Conservation (phyloP, 176 grass and related monocot species). For the Zoysia japonica region DNA sequence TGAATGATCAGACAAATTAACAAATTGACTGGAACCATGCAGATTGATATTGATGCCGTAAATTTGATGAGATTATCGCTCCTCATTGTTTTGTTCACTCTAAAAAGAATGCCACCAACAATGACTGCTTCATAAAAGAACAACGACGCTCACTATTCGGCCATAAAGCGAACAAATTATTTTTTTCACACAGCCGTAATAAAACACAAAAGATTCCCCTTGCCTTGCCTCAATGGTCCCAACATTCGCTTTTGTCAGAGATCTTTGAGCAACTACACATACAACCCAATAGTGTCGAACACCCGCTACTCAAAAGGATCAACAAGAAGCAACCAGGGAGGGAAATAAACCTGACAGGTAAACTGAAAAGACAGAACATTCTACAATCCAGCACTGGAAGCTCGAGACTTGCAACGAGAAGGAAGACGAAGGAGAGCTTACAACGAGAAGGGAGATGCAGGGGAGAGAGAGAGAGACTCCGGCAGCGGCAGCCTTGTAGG, state of each 20-base stretch:
- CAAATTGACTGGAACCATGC: no score
- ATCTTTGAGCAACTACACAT: conserved; percentile 9
- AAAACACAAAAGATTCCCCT: not conserved
- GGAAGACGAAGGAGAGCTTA: conserved; percentile 8
- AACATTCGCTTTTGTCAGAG: not conserved
- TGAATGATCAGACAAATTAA: not conserved
- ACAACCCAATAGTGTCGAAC: conserved; percentile 6
- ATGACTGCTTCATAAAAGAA: conserved; percentile 7
- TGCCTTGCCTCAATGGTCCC: not conserved
- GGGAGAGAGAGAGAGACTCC: not conserved
- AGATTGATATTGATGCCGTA: not conserved
- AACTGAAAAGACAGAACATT: not conserved
- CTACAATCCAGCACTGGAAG: conserved; percentile 13
- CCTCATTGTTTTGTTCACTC: not conserved
- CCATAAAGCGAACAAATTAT: not conserved
- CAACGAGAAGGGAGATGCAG: conserved; percentile 4
- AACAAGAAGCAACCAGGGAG: not conserved
- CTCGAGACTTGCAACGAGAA: not conserved
- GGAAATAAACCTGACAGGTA: not conserved
- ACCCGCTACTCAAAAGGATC: not conserved
- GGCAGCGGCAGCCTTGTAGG: conserved; percentile 9
- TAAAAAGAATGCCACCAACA: not conserved
- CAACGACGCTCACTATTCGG: not conserved
- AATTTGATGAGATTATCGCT: not conserved
- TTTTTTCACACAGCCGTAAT: not conserved